phyloP scores from a whole-genome alignment of 1,284 basidiomycete species.

The Somion occarium region DNA sequence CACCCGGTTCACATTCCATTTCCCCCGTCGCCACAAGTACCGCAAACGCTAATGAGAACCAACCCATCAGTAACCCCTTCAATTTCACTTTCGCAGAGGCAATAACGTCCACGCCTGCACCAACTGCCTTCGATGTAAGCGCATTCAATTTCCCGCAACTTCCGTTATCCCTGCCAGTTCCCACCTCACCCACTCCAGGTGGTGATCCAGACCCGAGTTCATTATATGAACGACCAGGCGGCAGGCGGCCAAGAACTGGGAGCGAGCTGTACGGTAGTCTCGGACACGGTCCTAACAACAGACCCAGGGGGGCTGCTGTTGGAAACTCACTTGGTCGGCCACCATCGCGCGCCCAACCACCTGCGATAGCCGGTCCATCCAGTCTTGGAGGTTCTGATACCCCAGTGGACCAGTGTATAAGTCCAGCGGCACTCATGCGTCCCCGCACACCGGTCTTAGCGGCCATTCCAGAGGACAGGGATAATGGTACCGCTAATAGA shows the following conservation, averaged over 20 bases:
- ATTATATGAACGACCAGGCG: conserved; percentile 22
- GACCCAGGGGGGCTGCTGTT: conserved; percentile 6
- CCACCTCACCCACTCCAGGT: conserved; percentile 63
- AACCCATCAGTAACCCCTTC: conserved; percentile 29
- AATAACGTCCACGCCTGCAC: conserved; percentile 47
- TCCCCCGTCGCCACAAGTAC: conserved; percentile 35
- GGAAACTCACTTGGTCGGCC: conserved; percentile 8
- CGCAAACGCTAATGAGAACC: conserved; percentile 47
- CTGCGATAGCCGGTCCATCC: neutral
- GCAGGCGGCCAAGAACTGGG: conserved; percentile 5
- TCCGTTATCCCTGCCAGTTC: conserved; percentile 53
- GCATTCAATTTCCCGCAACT: conserved; percentile 16
- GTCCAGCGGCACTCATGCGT: conserved; percentile 18
- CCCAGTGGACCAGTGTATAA: conserved; percentile 12
- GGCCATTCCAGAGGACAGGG: conserved; percentile 14
- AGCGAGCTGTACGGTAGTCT: conserved; percentile 24
- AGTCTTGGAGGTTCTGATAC: neutral
- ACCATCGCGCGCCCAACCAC: neutral
- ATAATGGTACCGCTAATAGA: neutral
- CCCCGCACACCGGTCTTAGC: conserved; percentile 13
- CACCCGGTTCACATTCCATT: conserved; percentile 22
- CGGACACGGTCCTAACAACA: neutral
- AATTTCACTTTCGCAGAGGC: conserved; percentile 42
- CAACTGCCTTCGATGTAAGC: neutral
- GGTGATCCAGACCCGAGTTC: conserved; percentile 16